Percentiles rank a stretch among this genome's conserved stretches.
Conservation (phyloP, 495 filamentous ascomycete genomes). For the Penicillium pancosmium region DNA sequence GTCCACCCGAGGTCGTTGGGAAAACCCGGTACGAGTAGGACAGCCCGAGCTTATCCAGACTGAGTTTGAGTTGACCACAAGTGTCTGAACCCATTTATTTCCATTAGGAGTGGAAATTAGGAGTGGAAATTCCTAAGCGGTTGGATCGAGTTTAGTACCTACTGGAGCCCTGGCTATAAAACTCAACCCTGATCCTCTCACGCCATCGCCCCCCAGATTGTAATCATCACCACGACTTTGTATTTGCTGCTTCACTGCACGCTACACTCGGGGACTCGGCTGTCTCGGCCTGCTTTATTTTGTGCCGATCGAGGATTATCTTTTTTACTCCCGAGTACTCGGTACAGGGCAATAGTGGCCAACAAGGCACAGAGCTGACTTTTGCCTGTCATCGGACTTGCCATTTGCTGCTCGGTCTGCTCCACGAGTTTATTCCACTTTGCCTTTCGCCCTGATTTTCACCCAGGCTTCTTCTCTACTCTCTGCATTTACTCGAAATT, state of each 20-base stretch:
- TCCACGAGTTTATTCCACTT: slow-evolving; percentile 25
- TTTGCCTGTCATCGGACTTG: not conserved
- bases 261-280: not conserved
- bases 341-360: too few species aligned
- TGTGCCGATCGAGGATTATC: not conserved
- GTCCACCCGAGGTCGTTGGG: not conserved
- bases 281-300: slow-evolving; percentile 14
- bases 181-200: slow-evolving; percentile 14
- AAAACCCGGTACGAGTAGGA: not conserved
- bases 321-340: too few species aligned
- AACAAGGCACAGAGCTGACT: slow-evolving; percentile 1
- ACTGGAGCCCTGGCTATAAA: not conserved
- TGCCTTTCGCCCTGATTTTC: too few species aligned
- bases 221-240: slow-evolving; percentile 21
- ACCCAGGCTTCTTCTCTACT: too few species aligned
- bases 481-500: too few species aligned
- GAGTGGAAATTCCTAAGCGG: not conserved
- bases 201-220: slow-evolving; percentile 26
- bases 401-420: not conserved
- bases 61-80: not conserved
- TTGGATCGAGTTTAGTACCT: not conserved
- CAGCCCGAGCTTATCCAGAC: not conserved
- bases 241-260: slow-evolving; percentile 20
- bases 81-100: not conserved
- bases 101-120: slow-evolving; percentile 1